Evolutionary conservation across 2,329 filamentous ascomycete species (phyloP), one percentile per base, ranked within the genome.

Genomic region (Penicillium psychrosexuale): DNA sequence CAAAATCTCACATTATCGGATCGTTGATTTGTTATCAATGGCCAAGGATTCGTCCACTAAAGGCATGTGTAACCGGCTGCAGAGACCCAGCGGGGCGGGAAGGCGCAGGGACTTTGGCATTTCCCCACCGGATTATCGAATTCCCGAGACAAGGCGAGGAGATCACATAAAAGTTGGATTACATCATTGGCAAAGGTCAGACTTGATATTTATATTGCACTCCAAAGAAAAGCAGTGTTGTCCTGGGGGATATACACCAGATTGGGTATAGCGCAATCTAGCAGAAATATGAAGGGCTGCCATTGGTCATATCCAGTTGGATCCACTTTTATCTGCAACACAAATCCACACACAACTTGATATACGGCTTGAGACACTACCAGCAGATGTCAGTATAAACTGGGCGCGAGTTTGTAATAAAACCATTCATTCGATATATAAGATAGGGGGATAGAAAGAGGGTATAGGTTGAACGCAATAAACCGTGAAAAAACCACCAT

Each of bases 401-500:
- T 1, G 12, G 13, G 12, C 28, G 8, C 37, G 43, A 15, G 15
- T 34, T 34, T 43, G 8, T 17, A 7, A 43, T 2, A 33, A 5
- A 33, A 1, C 34, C 11, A 15, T 24, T n/a, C 19, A 34, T 31
- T 31, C 7, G 3, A 15, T 34, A 15, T 27, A 30, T 34, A 43
- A 22, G 15, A 24, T 13, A 27, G 5, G 19, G 5, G 8, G 8
- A 15, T 11, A 47, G 28, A 47, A 55, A 17, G 42, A 53, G 51
- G 53, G 49, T 59, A 61, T 62, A 56, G 39, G 55, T 54, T 59
- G 22, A 33, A 46, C 11, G 39, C 39, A 47, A 47, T 1, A 47
- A n/a, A 42, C 31, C 27, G 39, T 11, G 27, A 45, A 22, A 34
- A 13, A 49, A 9, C n/a, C 40, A 38, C 13, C 17, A 34, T 24